phyloP scores from a whole-genome alignment of 306 rosid genomes.

The Pyrus bretschneideri region DNA sequence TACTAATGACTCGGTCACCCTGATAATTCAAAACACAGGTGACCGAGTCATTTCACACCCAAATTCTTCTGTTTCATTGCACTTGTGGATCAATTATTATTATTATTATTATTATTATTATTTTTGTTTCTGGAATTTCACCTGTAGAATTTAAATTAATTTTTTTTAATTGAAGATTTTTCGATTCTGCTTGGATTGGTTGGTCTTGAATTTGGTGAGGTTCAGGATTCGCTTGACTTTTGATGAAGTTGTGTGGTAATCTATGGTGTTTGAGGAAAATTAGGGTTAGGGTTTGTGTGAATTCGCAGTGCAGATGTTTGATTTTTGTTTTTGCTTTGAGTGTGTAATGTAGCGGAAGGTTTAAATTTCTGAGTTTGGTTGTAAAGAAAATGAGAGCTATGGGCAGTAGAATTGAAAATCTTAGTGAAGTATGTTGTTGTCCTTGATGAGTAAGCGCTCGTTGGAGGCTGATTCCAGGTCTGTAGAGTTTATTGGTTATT shows the following conservation, averaged over 20 bases:
- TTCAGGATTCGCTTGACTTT: neutral
- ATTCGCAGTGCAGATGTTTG: conserved; percentile 9
- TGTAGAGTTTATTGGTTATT: neutral
- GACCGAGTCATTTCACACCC: neutral
- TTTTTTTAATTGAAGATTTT: neutral
- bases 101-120: neutral
- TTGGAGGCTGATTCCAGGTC: conserved; percentile 99
- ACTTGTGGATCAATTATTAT: neutral
- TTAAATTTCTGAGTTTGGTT: conserved; percentile 26
- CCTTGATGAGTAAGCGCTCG: conserved; percentile 86
- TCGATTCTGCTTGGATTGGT: neutral
- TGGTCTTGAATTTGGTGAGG: neutral
- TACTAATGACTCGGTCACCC: neutral
- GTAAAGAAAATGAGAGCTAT: conserved; percentile 42
- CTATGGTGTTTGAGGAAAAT: neutral
- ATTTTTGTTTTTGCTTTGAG: conserved; percentile 9
- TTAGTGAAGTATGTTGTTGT: conserved; percentile 88
- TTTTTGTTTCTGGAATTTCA: neutral
- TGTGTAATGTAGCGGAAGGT: conserved; percentile 28
- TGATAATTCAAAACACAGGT: conserved; percentile 2
- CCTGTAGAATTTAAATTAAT: neutral
- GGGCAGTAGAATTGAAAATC: conserved; percentile 52
- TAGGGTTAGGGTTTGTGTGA: neutral
- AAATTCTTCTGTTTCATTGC: neutral
- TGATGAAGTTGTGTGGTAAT: neutral